Conservation (phyloP, 2,329 filamentous ascomycete species). For the Colletotrichum sp. region DNA sequence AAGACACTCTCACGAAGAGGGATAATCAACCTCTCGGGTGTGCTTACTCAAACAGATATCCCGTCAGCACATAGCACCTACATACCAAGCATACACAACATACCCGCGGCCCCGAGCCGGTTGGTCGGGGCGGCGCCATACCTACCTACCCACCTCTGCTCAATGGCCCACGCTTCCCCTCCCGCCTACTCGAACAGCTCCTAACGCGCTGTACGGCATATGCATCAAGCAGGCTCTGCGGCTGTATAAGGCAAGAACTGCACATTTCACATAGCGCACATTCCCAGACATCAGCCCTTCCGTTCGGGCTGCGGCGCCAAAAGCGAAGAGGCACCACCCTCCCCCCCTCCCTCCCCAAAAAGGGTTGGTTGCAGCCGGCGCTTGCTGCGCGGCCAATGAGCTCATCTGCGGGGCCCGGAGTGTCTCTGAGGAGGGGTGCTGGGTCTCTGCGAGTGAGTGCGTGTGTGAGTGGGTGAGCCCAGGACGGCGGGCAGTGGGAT, state of each 20-base stretch:
- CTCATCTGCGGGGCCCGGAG: not conserved
- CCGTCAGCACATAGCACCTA: not conserved
- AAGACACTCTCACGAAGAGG: not conserved
- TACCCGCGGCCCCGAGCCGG: not conserved
- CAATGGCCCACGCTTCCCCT: not conserved
- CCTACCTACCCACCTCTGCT: not conserved
- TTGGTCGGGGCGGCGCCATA: not conserved
- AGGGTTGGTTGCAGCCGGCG: conserved; percentile 1
- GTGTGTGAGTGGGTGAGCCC: not conserved
- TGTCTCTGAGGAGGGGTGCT: not conserved
- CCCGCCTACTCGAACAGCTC: not conserved
- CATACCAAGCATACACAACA: not conserved
- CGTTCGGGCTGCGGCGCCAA: not conserved
- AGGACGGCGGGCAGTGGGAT: conserved; percentile 7
- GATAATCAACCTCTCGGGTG: not conserved
- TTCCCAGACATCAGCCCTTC: not conserved
- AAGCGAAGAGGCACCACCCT: not conserved
- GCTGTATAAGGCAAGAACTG: not conserved
- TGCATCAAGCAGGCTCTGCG: not conserved
- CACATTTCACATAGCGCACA: not conserved
- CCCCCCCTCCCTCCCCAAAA: not conserved
- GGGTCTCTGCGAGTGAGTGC: not conserved
- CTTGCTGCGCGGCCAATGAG: conserved; percentile 9
- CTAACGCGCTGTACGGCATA: not conserved
- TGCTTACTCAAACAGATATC: not conserved